These are phyloP conservation scores for Schizophyllum amplum DNA, from an alignment of 1,284 basidiomycete genomes.

Conservation along the genomic window DNA sequence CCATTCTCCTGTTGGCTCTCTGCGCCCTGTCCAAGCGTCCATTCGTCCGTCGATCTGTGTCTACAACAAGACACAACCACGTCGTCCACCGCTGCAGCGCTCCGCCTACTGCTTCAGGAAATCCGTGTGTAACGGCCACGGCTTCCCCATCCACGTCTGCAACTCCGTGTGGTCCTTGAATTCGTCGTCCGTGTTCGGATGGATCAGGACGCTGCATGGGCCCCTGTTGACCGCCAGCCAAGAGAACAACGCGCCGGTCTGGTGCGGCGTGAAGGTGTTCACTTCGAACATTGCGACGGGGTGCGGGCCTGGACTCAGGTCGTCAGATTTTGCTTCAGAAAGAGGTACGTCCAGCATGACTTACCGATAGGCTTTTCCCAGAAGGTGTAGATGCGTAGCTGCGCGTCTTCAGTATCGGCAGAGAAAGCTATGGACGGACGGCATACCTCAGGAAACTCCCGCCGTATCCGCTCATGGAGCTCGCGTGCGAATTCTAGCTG, in stretches of 20 bases:
- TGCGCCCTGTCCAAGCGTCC: too few relatives aligned
- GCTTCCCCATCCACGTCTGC: constrained; percentile 62
- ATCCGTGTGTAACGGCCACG: constrained; percentile 45
- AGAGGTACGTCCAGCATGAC: constrained; percentile 6
- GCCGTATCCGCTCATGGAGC: constrained; percentile 53
- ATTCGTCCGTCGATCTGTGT: too few relatives aligned
- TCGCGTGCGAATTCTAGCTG: constrained; percentile 47
- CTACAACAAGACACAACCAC: too few relatives aligned
- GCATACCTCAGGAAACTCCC: constrained; percentile 67
- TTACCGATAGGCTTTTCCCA: constrained; percentile 58
- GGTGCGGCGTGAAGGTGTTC: constrained; percentile 56
- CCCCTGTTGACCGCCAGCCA: constrained; percentile 60
- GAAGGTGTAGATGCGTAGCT: constrained; percentile 58
- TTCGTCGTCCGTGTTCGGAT: constrained; percentile 61
- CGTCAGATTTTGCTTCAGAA: too few relatives aligned
- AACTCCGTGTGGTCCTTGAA: constrained; percentile 57
- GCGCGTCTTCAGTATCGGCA: background rate
- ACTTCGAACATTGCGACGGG: constrained; percentile 66
- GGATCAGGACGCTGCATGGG: constrained; percentile 57
- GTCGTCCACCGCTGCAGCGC: too few relatives aligned
- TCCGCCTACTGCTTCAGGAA: constrained; percentile 27
- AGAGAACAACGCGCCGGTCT: constrained; percentile 58
- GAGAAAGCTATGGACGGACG: background rate
- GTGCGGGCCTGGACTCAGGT: constrained; percentile 56
- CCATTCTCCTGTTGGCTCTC: background rate